Conservation (phyloP, 805 yeast species). For the Geotrichum ghanense region DNA sequence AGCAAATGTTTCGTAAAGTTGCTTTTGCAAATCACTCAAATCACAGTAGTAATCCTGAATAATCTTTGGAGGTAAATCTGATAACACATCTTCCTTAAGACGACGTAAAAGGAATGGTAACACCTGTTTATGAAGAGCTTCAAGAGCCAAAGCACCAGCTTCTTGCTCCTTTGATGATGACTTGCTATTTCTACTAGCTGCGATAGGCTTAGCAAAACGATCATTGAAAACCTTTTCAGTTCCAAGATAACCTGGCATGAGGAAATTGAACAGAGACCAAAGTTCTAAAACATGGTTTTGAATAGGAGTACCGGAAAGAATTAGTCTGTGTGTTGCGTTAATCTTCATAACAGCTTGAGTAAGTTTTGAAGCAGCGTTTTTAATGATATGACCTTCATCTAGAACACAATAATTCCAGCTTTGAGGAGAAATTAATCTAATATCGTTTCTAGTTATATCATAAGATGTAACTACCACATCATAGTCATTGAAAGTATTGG, state of each 20-base stretch:
- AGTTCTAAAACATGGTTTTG: conserved; percentile 93
- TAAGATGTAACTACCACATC: conserved; percentile 92
- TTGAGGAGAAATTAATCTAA: conserved; percentile 42
- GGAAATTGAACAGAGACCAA: conserved; percentile 94
- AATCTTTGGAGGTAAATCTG: conserved; percentile 95
- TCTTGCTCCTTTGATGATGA: conserved; percentile 86
- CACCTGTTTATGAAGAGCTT: conserved; percentile 92
- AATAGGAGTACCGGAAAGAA: conserved; percentile 94
- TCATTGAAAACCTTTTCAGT: conserved; percentile 90
- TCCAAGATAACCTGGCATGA: conserved; percentile 98
- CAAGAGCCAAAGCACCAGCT: conserved; percentile 91
- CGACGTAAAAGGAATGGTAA: conserved; percentile 94
- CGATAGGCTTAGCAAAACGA: conserved; percentile 94
- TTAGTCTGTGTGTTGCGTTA: conserved; percentile 78
- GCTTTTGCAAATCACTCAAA: conserved; percentile 78
- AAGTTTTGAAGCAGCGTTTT: conserved; percentile 78
- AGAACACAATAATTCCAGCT: conserved; percentile 89
- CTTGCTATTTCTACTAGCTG: conserved; percentile 82
- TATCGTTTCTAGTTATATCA: conserved; percentile 92
- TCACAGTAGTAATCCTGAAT: conserved; percentile 98
- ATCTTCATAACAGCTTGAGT: conserved; percentile 79
- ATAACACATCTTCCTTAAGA: conserved; percentile 87
- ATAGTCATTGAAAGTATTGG: conserved; percentile 39
- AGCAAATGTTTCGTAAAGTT: conserved; percentile 80
- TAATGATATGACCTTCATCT: conserved; percentile 97